These are phyloP conservation scores for Blastobotrys persicus DNA, from an alignment of 1,139 yeast genomes.

Conservation along the genomic window DNA sequence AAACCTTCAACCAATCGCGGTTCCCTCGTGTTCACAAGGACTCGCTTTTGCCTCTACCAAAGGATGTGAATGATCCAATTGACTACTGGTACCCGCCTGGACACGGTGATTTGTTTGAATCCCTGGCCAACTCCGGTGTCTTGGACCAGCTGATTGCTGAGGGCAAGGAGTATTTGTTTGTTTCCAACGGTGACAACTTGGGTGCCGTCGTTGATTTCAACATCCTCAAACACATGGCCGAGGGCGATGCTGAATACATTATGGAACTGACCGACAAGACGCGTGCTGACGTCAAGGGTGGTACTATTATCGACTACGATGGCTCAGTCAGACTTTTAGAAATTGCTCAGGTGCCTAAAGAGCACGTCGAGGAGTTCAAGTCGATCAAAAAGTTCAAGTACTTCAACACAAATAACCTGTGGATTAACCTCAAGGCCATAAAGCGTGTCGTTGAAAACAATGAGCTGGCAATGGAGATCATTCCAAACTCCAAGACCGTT, in stretches of 20 bases:
- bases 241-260: constrained; percentile 86
- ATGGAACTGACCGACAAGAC: constrained; percentile 99
- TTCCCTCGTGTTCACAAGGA: constrained; percentile 96
- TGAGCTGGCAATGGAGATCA: constrained; percentile 85
- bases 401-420: constrained; percentile 95
- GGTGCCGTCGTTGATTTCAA: constrained; percentile 97
- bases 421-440: constrained; percentile 94
- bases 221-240: constrained; percentile 89
- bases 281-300: constrained; percentile 99
- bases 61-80: constrained; percentile 65
- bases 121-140: constrained; percentile 86
- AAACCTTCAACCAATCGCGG: constrained; percentile 95
- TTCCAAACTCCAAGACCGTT: constrained; percentile 88
- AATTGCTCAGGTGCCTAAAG: constrained; percentile 98
- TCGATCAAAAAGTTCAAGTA: constrained; percentile 96
- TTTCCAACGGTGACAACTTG: constrained; percentile 95
- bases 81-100: constrained; percentile 99
- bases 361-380: constrained; percentile 97
- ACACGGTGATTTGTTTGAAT: constrained; percentile 95
- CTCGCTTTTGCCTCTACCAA: constrained; percentile 91
- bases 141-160: constrained; percentile 85
- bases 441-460: constrained; percentile 86
- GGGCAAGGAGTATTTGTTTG: constrained; percentile 93
- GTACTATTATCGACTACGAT: constrained; percentile 94
- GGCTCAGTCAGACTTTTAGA: constrained; percentile 93